Percentiles rank a stretch among this genome's conserved stretches.
Evolutionary conservation across 495 filamentous ascomycete species (phyloP).

Genomic region (Penicillium goetzii): DNA sequence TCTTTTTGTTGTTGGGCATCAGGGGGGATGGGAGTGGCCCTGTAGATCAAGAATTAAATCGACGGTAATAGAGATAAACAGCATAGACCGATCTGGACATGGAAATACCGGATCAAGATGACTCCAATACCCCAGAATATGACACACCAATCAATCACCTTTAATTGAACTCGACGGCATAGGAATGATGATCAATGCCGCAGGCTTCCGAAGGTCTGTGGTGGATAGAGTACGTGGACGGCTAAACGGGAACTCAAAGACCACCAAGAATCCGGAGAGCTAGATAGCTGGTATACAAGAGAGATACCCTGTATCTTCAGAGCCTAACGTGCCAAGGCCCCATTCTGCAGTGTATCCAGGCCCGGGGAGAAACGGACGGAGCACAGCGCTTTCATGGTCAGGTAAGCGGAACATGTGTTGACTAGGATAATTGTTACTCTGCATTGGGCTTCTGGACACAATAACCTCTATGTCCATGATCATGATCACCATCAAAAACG

Average conservation of each 20-base stretch:
- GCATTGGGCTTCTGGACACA: background rate
- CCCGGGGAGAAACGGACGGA: background rate
- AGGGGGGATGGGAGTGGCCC: background rate
- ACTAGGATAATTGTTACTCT: background rate
- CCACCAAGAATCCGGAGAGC: background rate
- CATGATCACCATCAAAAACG: background rate
- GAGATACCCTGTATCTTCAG: background rate
- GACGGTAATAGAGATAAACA: background rate
- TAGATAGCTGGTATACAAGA: background rate
- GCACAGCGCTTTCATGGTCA: background rate
- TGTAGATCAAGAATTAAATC: background rate
- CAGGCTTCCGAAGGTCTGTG: background rate
- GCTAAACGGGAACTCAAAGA: constrained; percentile 2
- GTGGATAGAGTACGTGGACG: background rate
- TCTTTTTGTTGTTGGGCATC: background rate
- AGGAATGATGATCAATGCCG: background rate
- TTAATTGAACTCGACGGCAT: background rate
- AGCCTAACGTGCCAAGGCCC: background rate
- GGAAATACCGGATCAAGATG: background rate
- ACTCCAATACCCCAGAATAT: background rate
- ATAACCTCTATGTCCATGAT: background rate
- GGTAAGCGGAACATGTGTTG: background rate
- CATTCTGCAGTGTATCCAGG: background rate
- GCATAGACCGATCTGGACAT: background rate
- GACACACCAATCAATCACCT: background rate